Evolutionary conservation across 495 filamentous ascomycete genomes (phyloP).

Genomic region (Hyaloscypha hepaticicola): DNA sequence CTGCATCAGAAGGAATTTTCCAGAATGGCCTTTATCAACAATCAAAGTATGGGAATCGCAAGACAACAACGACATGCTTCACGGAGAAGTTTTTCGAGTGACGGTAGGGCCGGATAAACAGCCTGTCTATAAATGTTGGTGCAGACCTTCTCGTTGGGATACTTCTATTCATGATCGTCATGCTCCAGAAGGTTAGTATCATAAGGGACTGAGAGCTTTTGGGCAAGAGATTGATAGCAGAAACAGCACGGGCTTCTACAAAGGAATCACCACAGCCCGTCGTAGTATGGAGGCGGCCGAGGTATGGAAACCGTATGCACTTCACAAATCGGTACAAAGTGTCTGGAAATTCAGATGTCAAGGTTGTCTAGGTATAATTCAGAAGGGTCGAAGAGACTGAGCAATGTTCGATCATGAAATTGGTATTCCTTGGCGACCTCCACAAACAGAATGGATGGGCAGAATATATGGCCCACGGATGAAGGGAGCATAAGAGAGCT

Average conservation of each 20-base stretch:
- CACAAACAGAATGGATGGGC: not conserved
- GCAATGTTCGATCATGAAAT: too few relatives aligned
- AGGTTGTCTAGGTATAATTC: too few relatives aligned
- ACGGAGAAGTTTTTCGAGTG: not conserved
- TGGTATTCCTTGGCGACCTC: too few relatives aligned
- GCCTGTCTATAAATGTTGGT: not conserved
- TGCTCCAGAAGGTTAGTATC: not conserved
- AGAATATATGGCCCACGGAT: too few relatives aligned
- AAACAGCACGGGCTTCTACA: not conserved
- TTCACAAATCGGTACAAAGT: not conserved
- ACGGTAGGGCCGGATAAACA: not conserved
- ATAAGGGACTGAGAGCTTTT: not conserved
- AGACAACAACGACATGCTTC: not conserved
- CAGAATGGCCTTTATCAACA: not conserved
- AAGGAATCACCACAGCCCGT: not conserved
- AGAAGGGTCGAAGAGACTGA: not conserved
- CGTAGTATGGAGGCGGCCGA: not conserved
- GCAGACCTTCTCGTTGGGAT: not conserved
- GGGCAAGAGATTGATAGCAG: not conserved
- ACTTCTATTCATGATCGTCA: not conserved
- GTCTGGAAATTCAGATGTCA: too few relatives aligned
- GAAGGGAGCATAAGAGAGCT: not conserved
- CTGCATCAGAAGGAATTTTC: not conserved
- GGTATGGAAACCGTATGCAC: not conserved
- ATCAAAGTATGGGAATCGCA: not conserved